Evolutionary conservation across 1,139 yeast genomes (phyloP).

Genomic region (Entelexis sorbosivorans): DNA sequence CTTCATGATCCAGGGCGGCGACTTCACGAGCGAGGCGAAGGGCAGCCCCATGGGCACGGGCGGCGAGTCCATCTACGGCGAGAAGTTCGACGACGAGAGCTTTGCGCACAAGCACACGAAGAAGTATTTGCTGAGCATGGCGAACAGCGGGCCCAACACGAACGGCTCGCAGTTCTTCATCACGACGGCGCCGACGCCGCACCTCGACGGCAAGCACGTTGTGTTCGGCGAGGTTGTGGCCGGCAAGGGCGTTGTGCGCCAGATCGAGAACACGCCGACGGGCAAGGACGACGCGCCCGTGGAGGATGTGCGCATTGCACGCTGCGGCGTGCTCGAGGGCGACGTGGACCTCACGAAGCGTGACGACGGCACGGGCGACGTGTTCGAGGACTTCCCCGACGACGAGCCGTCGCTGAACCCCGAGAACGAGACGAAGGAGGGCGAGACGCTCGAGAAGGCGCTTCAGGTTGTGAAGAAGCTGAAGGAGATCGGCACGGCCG

Average conservation of each 20-base stretch:
- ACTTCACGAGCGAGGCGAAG: constrained; percentile 64
- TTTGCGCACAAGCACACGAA: constrained; percentile 63
- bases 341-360: constrained; percentile 30
- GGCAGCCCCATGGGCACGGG: constrained; percentile 53
- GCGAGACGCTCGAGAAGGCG: constrained; percentile 49
- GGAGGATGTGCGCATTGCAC: constrained; percentile 51
- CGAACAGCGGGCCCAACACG: constrained; percentile 90
- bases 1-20: constrained; percentile 96
- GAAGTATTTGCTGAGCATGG: constrained; percentile 90
- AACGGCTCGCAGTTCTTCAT: constrained; percentile 94
- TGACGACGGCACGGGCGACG: constrained; percentile 72
- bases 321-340: constrained; percentile 59
- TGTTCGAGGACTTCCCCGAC: constrained; percentile 59
- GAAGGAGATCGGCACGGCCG: constrained; percentile 68
- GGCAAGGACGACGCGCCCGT: constrained; percentile 53
- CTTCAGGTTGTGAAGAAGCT: constrained; percentile 51
- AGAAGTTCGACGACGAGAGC: constrained; percentile 88
- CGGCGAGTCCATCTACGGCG: constrained; percentile 92
- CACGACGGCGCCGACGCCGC: constrained; percentile 70
- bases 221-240: constrained; percentile 83
- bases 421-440: constrained; percentile 26
- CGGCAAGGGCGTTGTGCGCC: constrained; percentile 73
- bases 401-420: constrained; percentile 43
- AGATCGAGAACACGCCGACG: constrained; percentile 60
- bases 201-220: constrained; percentile 88